Conservation (phyloP, 106 monocot species). For the Dioscorea alata region DNA sequence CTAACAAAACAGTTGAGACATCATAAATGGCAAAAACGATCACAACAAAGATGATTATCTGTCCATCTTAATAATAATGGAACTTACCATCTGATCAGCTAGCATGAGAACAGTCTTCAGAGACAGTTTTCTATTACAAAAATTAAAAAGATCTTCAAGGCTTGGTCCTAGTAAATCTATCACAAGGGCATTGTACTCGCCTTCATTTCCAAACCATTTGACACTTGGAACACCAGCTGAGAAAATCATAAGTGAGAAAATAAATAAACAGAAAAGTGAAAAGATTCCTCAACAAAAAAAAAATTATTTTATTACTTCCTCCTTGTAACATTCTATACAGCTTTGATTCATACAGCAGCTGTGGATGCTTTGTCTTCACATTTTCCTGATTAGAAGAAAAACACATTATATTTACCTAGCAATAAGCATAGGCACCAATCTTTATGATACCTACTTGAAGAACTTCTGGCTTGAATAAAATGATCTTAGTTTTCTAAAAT, state of each 20-base stretch:
- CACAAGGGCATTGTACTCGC: slow-evolving; percentile 31
- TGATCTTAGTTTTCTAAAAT: too few species aligned
- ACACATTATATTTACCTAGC: too few species aligned
- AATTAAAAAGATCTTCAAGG: slow-evolving; percentile 39
- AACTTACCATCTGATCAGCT: slow-evolving; percentile 32
- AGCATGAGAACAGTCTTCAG: slow-evolving; percentile 36
- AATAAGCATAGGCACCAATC: too few species aligned
- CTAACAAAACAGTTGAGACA: slow-evolving; percentile 2
- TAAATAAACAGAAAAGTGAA: too few species aligned
- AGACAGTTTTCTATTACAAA: slow-evolving; percentile 28
- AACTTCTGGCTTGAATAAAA: too few species aligned
- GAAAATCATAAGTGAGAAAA: background rate
- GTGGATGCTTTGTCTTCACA: slow-evolving; percentile 42
- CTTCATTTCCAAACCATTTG: slow-evolving; percentile 35
- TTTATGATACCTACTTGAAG: too few species aligned
- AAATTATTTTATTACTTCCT: slow-evolving; percentile 26
- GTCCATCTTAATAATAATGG: background rate
- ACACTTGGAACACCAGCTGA: slow-evolving; percentile 31
- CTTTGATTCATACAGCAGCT: slow-evolving; percentile 39
- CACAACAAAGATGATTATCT: too few species aligned
- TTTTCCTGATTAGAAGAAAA: slow-evolving; percentile 27
- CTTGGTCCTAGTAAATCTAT: slow-evolving; percentile 39
- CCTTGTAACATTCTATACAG: slow-evolving; percentile 41
- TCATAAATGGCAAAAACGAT: background rate
- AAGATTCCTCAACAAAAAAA: too few species aligned